Evolutionary conservation across 2,329 filamentous ascomycete genomes (phyloP).

Genomic region (Penicillium thymicola): DNA sequence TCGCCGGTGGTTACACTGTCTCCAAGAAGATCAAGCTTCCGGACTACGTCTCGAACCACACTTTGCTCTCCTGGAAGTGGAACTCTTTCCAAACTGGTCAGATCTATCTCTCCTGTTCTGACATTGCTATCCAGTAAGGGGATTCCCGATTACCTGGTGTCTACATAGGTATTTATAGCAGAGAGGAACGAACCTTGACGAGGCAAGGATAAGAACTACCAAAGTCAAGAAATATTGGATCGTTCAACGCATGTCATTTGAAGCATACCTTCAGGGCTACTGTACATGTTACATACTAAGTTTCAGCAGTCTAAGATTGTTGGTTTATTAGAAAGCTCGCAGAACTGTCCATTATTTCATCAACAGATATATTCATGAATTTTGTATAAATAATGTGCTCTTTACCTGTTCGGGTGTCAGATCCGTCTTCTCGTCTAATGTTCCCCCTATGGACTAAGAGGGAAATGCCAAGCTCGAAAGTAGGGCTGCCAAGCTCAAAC

Average conservation of each 20-base stretch:
- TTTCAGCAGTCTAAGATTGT: neutral
- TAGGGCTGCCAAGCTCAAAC: neutral
- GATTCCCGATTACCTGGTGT: neutral
- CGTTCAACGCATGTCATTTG: neutral
- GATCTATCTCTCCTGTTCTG: slow-evolving; percentile 54
- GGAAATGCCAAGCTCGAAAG: neutral
- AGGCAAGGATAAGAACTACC: neutral
- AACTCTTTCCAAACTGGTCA: slow-evolving; percentile 56
- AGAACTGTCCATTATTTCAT: neutral
- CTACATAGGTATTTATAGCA: neutral
- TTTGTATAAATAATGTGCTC: neutral
- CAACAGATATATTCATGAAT: neutral
- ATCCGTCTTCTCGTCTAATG: neutral
- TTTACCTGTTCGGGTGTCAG: neutral
- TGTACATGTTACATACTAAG: neutral
- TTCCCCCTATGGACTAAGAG: neutral
- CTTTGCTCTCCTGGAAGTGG: slow-evolving; percentile 53
- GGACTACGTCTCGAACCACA: slow-evolving; percentile 50
- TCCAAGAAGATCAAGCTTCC: slow-evolving; percentile 53
- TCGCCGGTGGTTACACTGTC: slow-evolving; percentile 54
- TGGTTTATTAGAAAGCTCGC: neutral
- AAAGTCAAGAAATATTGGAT: neutral
- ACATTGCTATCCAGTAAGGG: slow-evolving; percentile 45
- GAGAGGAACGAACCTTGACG: neutral
- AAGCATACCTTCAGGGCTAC: neutral